phyloP scores from a whole-genome alignment of 768 basidiomycete species.

The Cystofilobasidium ferigula region DNA sequence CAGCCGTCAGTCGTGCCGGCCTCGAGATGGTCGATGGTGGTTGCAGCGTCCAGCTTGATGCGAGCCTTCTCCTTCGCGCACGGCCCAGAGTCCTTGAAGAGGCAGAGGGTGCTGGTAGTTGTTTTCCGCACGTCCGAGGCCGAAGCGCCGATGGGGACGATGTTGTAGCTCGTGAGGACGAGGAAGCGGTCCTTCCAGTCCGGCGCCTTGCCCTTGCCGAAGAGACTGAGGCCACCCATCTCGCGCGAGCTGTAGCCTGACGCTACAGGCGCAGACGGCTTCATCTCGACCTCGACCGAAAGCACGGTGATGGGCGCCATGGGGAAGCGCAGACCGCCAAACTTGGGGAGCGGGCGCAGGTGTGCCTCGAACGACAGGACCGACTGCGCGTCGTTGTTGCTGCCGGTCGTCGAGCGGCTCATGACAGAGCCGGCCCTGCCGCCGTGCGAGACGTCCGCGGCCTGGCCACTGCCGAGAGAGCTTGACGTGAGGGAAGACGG shows the following conservation, averaged over 20 bases:
- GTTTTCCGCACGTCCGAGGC: background rate
- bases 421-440: too few relatives aligned
- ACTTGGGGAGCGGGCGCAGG: background rate
- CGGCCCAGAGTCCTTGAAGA: background rate
- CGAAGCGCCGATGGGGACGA: background rate
- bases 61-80: background rate
- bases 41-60: background rate
- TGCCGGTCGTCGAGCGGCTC: too few relatives aligned
- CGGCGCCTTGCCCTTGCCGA: background rate
- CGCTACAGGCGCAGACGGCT: background rate
- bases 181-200: background rate
- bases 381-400: background rate
- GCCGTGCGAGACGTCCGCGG: too few relatives aligned
- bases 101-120: background rate
- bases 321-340: background rate
- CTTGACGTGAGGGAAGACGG: background rate
- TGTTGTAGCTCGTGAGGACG: conserved; percentile 4
- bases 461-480: background rate
- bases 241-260: background rate
- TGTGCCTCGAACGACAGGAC: conserved; percentile 6
- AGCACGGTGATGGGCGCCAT: background rate
- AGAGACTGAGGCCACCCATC: background rate
- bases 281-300: background rate
- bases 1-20: background rate
- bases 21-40: background rate